Evolutionary conservation across 257 asterid species (phyloP).

Genomic region (Gentiana straminea): DNA sequence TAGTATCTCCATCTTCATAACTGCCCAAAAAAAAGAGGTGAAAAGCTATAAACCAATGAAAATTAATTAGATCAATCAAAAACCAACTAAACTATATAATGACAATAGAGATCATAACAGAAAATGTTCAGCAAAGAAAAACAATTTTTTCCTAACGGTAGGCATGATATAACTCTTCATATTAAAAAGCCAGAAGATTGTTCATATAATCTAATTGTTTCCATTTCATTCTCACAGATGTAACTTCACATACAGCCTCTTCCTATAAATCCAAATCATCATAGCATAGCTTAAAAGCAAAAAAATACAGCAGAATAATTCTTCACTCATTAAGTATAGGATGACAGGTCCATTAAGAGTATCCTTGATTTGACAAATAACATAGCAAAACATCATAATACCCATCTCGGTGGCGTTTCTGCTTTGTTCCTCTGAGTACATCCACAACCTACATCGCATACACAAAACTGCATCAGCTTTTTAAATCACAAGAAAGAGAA

Average conservation of each 20-base stretch:
- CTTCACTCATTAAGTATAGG: neutral
- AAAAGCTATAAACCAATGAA: neutral
- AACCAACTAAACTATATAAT: neutral
- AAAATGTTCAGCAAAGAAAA: neutral
- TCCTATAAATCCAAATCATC: no score
- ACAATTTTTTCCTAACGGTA: neutral
- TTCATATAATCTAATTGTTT: no score
- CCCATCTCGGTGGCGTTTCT: slow-evolving; percentile 93
- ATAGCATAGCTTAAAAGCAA: no score
- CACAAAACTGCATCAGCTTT: neutral
- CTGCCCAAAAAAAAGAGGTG: slow-evolving; percentile 20
- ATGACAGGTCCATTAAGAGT: neutral
- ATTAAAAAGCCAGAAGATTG: neutral
- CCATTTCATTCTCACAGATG: neutral
- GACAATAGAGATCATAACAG: neutral
- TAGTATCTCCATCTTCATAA: slow-evolving; percentile 85
- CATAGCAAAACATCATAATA: slow-evolving; percentile 6
- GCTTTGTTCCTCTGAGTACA: slow-evolving; percentile 64
- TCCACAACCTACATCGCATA: slow-evolving; percentile 51
- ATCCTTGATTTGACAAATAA: neutral
- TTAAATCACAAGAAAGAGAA: neutral
- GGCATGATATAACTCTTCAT: neutral
- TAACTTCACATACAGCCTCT: no score
- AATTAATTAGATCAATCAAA: neutral
- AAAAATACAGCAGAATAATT: neutral